Conservation (phyloP, 2,329 filamentous ascomycete genomes). For the Penicillium sp. region DNA sequence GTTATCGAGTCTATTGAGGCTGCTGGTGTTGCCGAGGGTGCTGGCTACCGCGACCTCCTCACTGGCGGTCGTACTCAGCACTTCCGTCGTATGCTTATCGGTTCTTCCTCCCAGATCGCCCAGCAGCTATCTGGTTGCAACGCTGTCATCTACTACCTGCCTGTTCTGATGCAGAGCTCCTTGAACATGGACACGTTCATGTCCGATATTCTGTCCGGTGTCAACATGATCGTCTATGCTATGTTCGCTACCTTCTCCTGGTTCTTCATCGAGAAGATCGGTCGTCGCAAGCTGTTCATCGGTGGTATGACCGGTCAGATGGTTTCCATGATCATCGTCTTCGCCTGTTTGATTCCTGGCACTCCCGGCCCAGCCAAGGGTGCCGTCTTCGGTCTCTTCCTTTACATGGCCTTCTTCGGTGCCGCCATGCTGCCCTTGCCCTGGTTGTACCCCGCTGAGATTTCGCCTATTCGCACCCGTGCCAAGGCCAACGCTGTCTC, state of each 20-base stretch:
- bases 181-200: constrained; percentile 44
- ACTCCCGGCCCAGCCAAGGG: constrained; percentile 32
- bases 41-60: constrained; percentile 44
- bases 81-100: constrained; percentile 43
- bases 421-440: constrained; percentile 66
- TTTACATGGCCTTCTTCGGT: constrained; percentile 69
- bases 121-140: constrained; percentile 55
- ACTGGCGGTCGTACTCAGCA: constrained; percentile 42
- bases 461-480: constrained; percentile 57
- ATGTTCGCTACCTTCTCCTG: constrained; percentile 48
- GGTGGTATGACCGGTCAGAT: constrained; percentile 42
- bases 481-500: constrained; percentile 58
- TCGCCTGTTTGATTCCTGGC: constrained; percentile 39
- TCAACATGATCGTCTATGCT: constrained; percentile 51
- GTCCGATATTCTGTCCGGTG: constrained; percentile 55
- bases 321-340: constrained; percentile 41
- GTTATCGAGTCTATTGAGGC: constrained; percentile 69
- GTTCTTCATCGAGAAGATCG: constrained; percentile 52
- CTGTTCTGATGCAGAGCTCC: constrained; percentile 49
- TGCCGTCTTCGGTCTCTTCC: constrained; percentile 62
- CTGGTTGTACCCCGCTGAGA: constrained; percentile 56
- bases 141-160: constrained; percentile 52
- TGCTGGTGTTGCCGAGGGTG: constrained; percentile 59
- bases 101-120: constrained; percentile 43
- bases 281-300: constrained; percentile 46